A percentile compares a stretch with the other conserved stretches of the same genome.
phyloP scores from a whole-genome alignment of 345 rosid species.

The Salix arbutifolia region DNA sequence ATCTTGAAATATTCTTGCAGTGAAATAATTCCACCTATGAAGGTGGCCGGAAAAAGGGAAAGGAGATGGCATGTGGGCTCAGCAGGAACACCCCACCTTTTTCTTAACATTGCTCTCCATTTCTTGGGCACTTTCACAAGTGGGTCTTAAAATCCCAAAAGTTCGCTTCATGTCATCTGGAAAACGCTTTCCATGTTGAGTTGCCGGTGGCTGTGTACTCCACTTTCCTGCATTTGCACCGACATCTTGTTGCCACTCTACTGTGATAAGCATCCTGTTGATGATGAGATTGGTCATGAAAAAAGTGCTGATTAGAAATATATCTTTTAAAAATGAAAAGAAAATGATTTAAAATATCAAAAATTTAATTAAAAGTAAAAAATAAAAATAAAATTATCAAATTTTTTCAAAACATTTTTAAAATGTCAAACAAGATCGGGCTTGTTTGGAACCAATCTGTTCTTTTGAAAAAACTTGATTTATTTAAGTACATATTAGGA shows the following conservation, averaged over 20 bases:
- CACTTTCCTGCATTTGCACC: neutral
- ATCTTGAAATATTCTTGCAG: neutral
- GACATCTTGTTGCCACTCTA: neutral
- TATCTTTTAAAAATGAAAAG: no score
- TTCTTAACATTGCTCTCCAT: neutral
- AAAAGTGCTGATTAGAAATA: no score
- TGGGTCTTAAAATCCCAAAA: neutral
- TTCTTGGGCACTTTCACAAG: neutral
- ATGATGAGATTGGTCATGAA: no score
- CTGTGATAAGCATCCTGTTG: neutral
- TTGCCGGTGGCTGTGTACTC: neutral
- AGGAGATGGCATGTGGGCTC: neutral
- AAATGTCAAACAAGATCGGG: no score
- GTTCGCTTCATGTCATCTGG: neutral
- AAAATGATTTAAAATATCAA: no score
- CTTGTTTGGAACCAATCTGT: no score
- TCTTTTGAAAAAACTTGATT: no score
- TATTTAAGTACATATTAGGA: no score
- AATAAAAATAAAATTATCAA: no score
- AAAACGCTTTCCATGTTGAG: neutral
- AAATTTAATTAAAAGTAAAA: no score
- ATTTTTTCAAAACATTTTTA: no score
- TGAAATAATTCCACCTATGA: conserved; percentile 10
- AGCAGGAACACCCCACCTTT: conserved; percentile 2
- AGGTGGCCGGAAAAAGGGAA: conserved; percentile 8